These are phyloP conservation scores for Helichrysum umbraculigerum DNA, from an alignment of 129 eudicot species.

Conservation along the genomic window DNA sequence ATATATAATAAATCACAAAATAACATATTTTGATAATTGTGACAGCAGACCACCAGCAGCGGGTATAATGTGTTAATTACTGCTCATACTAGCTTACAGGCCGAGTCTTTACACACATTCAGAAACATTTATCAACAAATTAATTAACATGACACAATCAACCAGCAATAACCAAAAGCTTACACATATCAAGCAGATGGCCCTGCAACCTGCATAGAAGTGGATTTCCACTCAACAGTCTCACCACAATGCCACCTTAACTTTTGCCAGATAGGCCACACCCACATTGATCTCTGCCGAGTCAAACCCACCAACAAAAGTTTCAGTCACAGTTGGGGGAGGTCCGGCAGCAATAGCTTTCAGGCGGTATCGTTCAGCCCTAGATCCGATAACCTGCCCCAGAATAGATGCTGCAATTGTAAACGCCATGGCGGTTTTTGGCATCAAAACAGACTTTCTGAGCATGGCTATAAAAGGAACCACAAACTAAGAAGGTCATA, in stretches of 20 bases:
- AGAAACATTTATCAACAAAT: conserved; percentile 17
- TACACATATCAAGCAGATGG: conserved; percentile 39
- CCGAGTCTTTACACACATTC: conserved; percentile 27
- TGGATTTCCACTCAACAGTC: conserved; percentile 51
- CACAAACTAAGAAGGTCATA: conserved; percentile 91
- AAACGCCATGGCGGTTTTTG: conserved; percentile 90
- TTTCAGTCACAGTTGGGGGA: conserved; percentile 6
- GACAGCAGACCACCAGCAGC: no score
- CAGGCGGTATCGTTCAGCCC: conserved; percentile 85
- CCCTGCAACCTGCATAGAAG: conserved; percentile 44
- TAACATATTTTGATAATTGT: no score
- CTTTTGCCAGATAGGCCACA: conserved; percentile 8
- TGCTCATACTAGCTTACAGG: conserved; percentile 8
- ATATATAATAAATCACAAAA: no score
- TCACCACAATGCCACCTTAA: conserved; percentile 55
- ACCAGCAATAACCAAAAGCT: neutral
- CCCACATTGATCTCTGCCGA: conserved; percentile 22
- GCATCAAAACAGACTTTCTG: conserved; percentile 85
- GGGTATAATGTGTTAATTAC: neutral
- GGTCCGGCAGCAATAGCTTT: conserved; percentile 50
- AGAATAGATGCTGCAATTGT: conserved; percentile 95
- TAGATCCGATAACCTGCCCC: conserved; percentile 92
- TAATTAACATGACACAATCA: conserved; percentile 9
- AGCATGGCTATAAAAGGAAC: conserved; percentile 95
- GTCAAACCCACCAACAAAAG: conserved; percentile 19